Base-by-base conservation (phyloP, 2,329 filamentous ascomycete species). In the Penicillium corylophilum region DNA sequence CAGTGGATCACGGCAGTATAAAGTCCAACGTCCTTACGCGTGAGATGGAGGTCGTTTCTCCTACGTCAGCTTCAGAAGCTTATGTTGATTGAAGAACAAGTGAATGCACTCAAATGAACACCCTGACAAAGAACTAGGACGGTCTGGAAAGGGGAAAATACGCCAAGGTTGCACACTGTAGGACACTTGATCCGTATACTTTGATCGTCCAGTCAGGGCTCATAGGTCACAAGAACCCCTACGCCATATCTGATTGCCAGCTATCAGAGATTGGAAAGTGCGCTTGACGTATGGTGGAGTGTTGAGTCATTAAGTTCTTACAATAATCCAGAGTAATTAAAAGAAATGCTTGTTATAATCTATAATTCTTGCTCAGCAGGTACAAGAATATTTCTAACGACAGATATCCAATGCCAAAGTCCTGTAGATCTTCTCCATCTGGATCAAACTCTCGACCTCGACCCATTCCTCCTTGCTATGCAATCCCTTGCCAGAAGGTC, bases 401-500 rank as follows among this genome's bases (percentile, higher is more conserved):
- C 64, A 65, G 28, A 64, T 57, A 1, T 65, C 60, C 10, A 48
- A 43, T 7, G 59, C 55, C 16, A 67, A 24, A 10, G 44, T 43
- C 16, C 45, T 56, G 35, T 61, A 65, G 2, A 64, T 44, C 22
- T 48, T 48, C 44, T 60, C 51, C 28, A 76, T 67, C 39, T 71
- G 56, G n/a, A 59, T 53, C 9, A 80, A 57, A 31, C 76, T 79
- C 9, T 76, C 59, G 1, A 74, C 66, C 20, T 77, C 71, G 0
- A 77, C 78, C 72, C 74, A 81, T 63, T 83, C 79, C 49, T 78
- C 73, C 44, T 76, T 78, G 1, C 67, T 70, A 57, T 82, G 78
- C 4, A 82, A 54, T 0, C 80, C 80, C n/a, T 74, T 71, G 0
- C 78, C 79, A 8, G 60, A 64, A 0, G 77, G 77, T 0, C 79